Evolutionary conservation across 805 yeast genomes (phyloP), one percentile per base, ranked within the genome.

Genomic region (Candida khao-thaluensis): DNA sequence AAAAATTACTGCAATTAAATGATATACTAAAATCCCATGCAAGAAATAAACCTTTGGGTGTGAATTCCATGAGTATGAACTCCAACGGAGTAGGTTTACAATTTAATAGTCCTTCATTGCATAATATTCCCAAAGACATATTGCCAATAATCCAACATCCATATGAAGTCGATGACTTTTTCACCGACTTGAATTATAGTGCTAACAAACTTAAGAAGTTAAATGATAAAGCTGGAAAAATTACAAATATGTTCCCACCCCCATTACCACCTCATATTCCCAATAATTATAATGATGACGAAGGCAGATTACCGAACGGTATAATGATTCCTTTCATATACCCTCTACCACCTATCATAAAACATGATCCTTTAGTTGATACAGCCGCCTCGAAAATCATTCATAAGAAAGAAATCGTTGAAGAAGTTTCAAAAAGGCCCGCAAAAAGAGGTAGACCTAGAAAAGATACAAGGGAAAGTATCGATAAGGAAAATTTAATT

Each of bases 321-420:
- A 53, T 66, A 2, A 65, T 66, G 71, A 60, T 69, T 7, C 74
- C 74, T 9, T 67, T 69, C 42, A 63, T 69, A 5, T 69, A 50
- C 43, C 74, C 74, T 2, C 66, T 71, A 8, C 68, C 72, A 4
- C 73, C 73, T 4, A 43, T 56, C 4, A 48, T 66, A 9, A 46
- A 54, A 29, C 61, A 61, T 1, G 57, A 55, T 40, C 54, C 64
- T 6, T 29, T 41, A 11, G 41, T 48, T 7, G 45, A 47, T 17
- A 52, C 43, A n/a, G n/a, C n/a, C n/a, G 10, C 7, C 9, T 22
- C 7, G 7, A 22, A 22, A 8, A 10, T 22, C 10, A 22, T 22
- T 22, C 24, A 10, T 8, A 22, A 10, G 10, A 22, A 22, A 10
- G 24, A 10, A 8, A 10, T 8, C 7, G 24, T 10, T 22, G 10